Base-by-base conservation (phyloP, 1,284 basidiomycete species). In the Volvariella surrecta region DNA sequence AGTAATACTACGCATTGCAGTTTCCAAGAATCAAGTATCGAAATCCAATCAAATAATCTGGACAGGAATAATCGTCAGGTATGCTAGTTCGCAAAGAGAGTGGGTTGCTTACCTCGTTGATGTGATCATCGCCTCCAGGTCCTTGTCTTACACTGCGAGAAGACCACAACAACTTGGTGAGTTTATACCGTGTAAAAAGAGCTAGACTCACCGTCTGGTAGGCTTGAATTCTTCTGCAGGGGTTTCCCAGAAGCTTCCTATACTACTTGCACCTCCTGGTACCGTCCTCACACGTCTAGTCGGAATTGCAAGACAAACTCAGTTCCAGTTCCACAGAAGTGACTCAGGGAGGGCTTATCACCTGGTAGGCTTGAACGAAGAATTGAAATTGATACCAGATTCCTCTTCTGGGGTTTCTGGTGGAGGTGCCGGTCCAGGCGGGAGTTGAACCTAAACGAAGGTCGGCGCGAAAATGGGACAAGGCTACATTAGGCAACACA, bases 51-150 rank as follows among this genome's bases (percentile, higher is more conserved):
- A 28, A 6, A 28, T 6, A 28, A 28, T 28, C 24, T 28, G 24
- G 24, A 28, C 11, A 6, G 24, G 24, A 6, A 28, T 28, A 28
- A 11, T 28, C 24, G 6, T n/a, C n/a, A 6, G 11, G 24, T 28
- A 6, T 28, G 6, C 6, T 28, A 6, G 6, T 11, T 28, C 24
- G 24, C 6, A 28, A 28, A 6, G 11, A 11, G 24, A 28, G 24
- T 28, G 24, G 24, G 24, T 11, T 28, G 24, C 76, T 57, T 57
- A 82, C 79, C 1, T 63, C 64, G 48, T 64, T 69, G 39, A 83
- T 74, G 54, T 64, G 74, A 54, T 83, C 80, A 38, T 67, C 56
- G 17, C 81, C 81, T 51, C 81, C 81, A 15, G 81, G 81, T 18
- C 68, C 66, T 57, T 80, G 67, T 46, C 76, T 64, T 32, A 80